Evolutionary conservation across 1,284 basidiomycete species (phyloP), one percentile per base, ranked within the genome.

Genomic region (Cryptococcus amylolentus): DNA sequence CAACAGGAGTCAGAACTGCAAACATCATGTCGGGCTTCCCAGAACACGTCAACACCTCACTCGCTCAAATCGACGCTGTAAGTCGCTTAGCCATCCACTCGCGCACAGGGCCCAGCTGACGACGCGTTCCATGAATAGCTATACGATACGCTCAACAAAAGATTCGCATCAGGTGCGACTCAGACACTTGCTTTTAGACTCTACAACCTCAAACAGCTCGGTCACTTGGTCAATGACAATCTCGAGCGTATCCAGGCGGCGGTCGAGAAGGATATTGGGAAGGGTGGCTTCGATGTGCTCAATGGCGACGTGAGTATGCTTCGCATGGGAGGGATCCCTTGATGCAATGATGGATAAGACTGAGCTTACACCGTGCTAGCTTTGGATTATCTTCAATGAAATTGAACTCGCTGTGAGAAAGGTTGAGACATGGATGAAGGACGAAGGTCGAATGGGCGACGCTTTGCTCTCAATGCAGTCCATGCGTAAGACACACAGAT

Each of bases 401-500:
- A 80, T 84, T 49, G 81, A 85, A 49, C 76, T 81, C 0, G 83
- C 86, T 1, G 83, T 90, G 63, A 80, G 84, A 51, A 82, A 84
- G 51, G 81, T 94, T 44, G 84, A 84, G 31, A 84, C 84, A 68
- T 92, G 90, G 90, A 80, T 86, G 18, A 85, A 85, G 69, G 81
- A 87, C 6, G 86, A 89, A 60, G 81, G 77, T 44, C 79, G 83
- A 0, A 69, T 83, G 0, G 85, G 87, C 68, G 82, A 80, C 60
- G 73, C 71, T 4, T 63, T 68, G 31, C 49, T 63, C 38, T 51
- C 63, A 38, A 75, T 73, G 69, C 73, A 75, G 65, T 54, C 63
- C 18, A 67, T 72, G 60, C 62, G 75, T 75, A 49, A 49, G 74
- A 56, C 16, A 16, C 14, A 2, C 14, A 27, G 13, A 3, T n/a